Conservation (phyloP, 257 asterid species). For the Gynochthodes officinalis region DNA sequence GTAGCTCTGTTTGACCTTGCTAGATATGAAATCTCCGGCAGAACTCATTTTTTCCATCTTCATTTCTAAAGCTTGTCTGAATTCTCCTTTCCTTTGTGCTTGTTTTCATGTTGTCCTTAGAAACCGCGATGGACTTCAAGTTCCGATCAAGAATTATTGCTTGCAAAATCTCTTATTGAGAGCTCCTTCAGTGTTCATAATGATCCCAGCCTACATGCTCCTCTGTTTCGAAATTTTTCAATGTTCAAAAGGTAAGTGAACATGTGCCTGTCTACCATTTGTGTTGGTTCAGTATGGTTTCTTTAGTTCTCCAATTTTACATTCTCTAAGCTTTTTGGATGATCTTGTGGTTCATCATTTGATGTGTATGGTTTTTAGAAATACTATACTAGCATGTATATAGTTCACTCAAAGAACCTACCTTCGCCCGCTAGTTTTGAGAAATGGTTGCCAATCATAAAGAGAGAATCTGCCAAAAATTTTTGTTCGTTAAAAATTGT, state of each 20-base stretch:
- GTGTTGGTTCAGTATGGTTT: neutral
- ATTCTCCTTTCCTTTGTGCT: neutral
- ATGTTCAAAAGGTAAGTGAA: slow-evolving; percentile 44
- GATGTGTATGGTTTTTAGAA: neutral
- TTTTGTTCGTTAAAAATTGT: neutral
- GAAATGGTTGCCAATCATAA: neutral
- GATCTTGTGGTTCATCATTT: neutral
- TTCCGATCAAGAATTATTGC: slow-evolving; percentile 53
- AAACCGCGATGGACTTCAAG: slow-evolving; percentile 61
- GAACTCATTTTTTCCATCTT: neutral
- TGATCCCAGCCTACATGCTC: slow-evolving; percentile 42
- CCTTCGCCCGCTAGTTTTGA: neutral
- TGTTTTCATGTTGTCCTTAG: slow-evolving; percentile 37
- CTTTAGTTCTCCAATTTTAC: neutral
- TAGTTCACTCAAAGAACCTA: neutral
- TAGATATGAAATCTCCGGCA: neutral
- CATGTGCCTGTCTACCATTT: neutral
- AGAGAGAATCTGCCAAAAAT: neutral
- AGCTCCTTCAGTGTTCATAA: slow-evolving; percentile 36
- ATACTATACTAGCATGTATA: neutral
- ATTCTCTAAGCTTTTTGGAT: neutral
- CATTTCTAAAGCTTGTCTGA: neutral
- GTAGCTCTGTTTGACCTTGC: neutral
- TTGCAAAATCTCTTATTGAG: slow-evolving; percentile 48
- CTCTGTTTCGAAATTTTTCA: slow-evolving; percentile 57